These are phyloP conservation scores for Leptographium wingfieldii DNA, from an alignment of 2,329 filamentous ascomycete genomes.

Conservation along the genomic window DNA sequence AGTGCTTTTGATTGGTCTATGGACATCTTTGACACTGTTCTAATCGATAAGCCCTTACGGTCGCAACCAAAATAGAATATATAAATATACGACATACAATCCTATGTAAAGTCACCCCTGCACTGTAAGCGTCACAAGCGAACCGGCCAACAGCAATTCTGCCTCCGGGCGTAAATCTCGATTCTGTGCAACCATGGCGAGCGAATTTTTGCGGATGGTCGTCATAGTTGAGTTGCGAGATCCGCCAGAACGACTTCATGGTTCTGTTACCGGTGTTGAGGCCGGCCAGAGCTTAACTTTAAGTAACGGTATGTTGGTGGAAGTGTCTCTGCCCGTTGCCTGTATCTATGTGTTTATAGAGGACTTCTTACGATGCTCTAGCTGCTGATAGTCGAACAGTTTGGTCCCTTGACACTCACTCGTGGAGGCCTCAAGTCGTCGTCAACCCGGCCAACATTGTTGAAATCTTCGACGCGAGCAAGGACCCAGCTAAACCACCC, in stretches of 20 bases:
- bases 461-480: constrained; percentile 10
- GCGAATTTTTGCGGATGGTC: constrained; percentile 61
- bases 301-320: constrained; percentile 47
- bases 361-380: neutral
- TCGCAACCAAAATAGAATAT: neutral
- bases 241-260: constrained; percentile 52
- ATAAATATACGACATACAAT: neutral
- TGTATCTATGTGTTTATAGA: neutral
- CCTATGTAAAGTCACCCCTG: neutral
- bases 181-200: constrained; percentile 38
- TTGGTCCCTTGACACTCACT: constrained; percentile 23
- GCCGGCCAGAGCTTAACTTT: constrained; percentile 57
- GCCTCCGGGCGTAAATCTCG: neutral
- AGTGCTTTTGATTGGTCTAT: neutral
- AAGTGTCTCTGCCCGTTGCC: neutral
- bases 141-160: neutral
- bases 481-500: neutral
- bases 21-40: neutral
- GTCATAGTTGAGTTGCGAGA: constrained; percentile 49
- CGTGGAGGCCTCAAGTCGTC: constrained; percentile 31
- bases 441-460: constrained; percentile 28
- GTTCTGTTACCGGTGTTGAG: constrained; percentile 56
- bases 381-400: constrained; percentile 16
- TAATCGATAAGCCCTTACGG: neutral
- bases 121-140: neutral